These are phyloP conservation scores for Geotrichum reessii DNA, from an alignment of 1,139 yeast genomes.

Conservation along the genomic window DNA sequence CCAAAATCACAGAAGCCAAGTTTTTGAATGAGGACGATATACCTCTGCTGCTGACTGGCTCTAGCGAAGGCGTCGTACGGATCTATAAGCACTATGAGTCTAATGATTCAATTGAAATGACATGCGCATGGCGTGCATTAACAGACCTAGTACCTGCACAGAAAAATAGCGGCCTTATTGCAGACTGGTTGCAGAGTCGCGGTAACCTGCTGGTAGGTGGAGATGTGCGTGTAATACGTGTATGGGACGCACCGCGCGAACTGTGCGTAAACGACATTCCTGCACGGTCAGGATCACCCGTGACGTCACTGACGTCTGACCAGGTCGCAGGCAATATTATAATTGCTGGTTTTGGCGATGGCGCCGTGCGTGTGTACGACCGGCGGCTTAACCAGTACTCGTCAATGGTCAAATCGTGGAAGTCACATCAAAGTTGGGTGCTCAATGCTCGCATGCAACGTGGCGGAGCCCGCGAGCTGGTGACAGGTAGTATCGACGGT, in stretches of 20 bases:
- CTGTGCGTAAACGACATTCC: slow-evolving; percentile 82
- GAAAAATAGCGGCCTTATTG: slow-evolving; percentile 74
- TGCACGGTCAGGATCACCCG: slow-evolving; percentile 83
- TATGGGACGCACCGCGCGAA: slow-evolving; percentile 97
- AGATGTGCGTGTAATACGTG: slow-evolving; percentile 81
- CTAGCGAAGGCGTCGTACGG: slow-evolving; percentile 89
- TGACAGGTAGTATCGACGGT: slow-evolving; percentile 78
- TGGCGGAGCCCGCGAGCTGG: slow-evolving; percentile 89
- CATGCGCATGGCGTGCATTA: slow-evolving; percentile 90
- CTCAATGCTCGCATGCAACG: slow-evolving; percentile 90
- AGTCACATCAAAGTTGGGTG: slow-evolving; percentile 55
- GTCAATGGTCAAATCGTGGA: slow-evolving; percentile 82
- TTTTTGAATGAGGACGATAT: slow-evolving; percentile 87
- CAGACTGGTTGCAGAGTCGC: slow-evolving; percentile 96
- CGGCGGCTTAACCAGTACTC: slow-evolving; percentile 79
- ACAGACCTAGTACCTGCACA: slow-evolving; percentile 67
- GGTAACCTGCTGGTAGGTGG: slow-evolving; percentile 92
- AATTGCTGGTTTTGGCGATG: slow-evolving; percentile 92
- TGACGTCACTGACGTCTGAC: slow-evolving; percentile 85
- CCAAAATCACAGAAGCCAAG: slow-evolving; percentile 80
- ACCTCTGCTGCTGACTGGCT: slow-evolving; percentile 78
- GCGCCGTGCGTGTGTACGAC: slow-evolving; percentile 84
- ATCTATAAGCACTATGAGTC: slow-evolving; percentile 74
- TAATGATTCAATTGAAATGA: slow-evolving; percentile 50
- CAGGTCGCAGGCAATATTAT: slow-evolving; percentile 92